Evolutionary conservation across 2,329 filamentous ascomycete species (phyloP).

Genomic region (Didymella lethalis): DNA sequence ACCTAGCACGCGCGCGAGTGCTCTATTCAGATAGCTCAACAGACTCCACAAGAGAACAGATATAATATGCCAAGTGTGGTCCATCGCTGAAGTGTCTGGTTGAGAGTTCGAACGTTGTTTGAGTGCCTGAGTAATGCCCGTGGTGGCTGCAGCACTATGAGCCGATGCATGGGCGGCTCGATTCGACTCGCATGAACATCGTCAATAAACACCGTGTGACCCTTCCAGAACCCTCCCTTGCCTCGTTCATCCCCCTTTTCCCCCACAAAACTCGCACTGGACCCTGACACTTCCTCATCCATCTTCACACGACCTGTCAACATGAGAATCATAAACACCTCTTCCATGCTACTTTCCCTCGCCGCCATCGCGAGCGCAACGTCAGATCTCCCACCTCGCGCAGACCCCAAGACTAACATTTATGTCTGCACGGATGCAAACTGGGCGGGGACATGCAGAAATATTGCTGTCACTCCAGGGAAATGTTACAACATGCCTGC

Average conservation of each 20-base stretch:
- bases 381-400: neutral
- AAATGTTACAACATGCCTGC: conserved; percentile 19
- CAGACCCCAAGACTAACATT: conserved; percentile 24
- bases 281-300: neutral
- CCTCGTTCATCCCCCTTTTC: neutral
- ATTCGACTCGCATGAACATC: no score
- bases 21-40: no score
- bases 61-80: no score
- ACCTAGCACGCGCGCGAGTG: no score
- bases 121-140: no score
- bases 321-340: neutral
- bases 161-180: no score
- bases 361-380: neutral
- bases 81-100: no score
- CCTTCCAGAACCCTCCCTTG: conserved; percentile 7
- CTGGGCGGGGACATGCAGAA: conserved; percentile 31
- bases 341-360: neutral
- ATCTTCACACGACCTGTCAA: neutral
- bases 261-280: neutral
- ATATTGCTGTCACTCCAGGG: conserved; percentile 22
- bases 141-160: no score
- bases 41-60: no score
- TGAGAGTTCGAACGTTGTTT: no score
- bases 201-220: conserved; percentile 1
- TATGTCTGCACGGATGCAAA: conserved; percentile 29